These are phyloP conservation scores for Cutaneotrichosporon mucoides DNA, from an alignment of 1,284 basidiomycete species.

Conservation along the genomic window DNA sequence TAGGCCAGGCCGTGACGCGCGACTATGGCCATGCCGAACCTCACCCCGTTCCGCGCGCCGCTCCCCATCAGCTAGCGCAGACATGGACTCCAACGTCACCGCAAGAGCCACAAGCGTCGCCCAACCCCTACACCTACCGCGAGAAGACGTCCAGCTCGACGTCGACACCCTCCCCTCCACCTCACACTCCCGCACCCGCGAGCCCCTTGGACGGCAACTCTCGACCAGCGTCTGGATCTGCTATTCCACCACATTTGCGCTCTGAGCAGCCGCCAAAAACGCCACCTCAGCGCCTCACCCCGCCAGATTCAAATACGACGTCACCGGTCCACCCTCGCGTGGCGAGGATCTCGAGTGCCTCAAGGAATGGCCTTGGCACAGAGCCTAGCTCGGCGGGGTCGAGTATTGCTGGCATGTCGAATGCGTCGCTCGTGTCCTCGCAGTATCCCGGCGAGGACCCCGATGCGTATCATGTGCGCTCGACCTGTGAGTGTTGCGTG, in stretches of 20 bases:
- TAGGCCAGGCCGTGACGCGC: not conserved
- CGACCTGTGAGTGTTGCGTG: constrained; percentile 56
- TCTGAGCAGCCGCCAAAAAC: not conserved
- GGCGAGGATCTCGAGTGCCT: constrained; percentile 4
- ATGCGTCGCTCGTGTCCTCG: constrained; percentile 14
- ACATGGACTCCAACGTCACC: not conserved
- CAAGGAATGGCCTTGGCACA: constrained; percentile 1
- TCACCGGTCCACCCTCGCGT: constrained; percentile 17
- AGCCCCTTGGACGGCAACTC: too few species aligned
- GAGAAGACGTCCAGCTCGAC: not conserved
- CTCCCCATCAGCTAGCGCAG: not conserved
- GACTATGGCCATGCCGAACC: not conserved
- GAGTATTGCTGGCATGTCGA: constrained; percentile 4
- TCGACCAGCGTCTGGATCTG: not conserved
- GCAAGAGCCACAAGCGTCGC: too few species aligned
- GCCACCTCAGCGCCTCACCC: not conserved
- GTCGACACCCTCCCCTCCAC: not conserved
- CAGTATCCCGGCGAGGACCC: constrained; percentile 61
- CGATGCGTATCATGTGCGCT: constrained; percentile 80
- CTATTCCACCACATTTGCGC: not conserved
- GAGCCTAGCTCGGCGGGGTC: not conserved
- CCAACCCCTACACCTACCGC: too few species aligned
- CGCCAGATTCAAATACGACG: not conserved
- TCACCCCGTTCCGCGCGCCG: not conserved
- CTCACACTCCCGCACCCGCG: not conserved